phyloP scores from a whole-genome alignment of 2,329 filamentous ascomycete species.

The Nothophaeocryptopus gaeumannii region DNA sequence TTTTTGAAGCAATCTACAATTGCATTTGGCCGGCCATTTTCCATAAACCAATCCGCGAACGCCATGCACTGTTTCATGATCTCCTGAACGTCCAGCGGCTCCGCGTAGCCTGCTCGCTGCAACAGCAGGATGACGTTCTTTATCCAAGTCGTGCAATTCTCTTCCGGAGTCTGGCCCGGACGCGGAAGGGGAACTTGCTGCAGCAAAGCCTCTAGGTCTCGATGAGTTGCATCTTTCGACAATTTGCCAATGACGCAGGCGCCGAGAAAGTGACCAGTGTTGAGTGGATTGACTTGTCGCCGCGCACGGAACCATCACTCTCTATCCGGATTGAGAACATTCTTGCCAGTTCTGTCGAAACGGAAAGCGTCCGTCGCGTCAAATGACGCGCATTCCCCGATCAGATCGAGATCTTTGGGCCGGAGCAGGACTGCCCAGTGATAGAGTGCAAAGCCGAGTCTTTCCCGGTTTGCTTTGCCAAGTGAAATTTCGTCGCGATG shows the following conservation, averaged over 20 bases:
- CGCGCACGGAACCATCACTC: not conserved
- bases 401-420: no score
- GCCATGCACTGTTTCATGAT: not conserved
- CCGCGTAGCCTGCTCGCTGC: not conserved
- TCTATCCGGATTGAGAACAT: not conserved
- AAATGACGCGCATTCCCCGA: no score
- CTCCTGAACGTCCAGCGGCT: not conserved
- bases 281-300: not conserved
- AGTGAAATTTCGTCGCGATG: no score
- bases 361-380: no score
- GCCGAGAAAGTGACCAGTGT: not conserved
- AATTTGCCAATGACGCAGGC: not conserved
- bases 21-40: no score
- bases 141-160: not conserved
- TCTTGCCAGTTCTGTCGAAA: no score
- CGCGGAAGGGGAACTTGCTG: not conserved
- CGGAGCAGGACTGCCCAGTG: no score
- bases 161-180: not conserved
- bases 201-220: not conserved
- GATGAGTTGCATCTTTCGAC: not conserved
- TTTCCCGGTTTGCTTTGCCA: no score
- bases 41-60: no score
- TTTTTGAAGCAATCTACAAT: no score
- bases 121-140: not conserved
- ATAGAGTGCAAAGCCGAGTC: no score